Base-by-base conservation (phyloP, 495 filamentous ascomycete genomes). In the Beverwykella pulmonaria region DNA sequence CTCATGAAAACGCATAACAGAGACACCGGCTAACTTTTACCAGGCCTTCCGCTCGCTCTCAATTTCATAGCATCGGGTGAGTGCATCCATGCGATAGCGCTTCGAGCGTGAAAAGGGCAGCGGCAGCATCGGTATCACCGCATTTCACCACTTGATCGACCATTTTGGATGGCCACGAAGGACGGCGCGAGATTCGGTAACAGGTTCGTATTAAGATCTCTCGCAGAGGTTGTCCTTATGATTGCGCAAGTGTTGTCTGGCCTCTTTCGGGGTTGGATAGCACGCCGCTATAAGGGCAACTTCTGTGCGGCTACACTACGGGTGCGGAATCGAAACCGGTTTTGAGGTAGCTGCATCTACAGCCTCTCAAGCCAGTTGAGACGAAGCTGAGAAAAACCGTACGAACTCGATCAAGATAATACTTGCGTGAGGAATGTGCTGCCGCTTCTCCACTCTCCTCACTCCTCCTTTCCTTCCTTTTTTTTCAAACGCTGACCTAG, bases 341-440 rank as follows among this genome's bases (percentile, higher is more conserved):
- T 58, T 27, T 50, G 50, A 70, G 46, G 14, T 59, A 2, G 4
- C 25, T 48, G 10, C 19, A 19, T 39, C 19, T 36, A 6, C 9
- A 44, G 29, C 47, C 26, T 10, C 10, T 52, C 44, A 20, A 41
- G 46, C n/a, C 47, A 62, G 77, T 59, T 66, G 72, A 82, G 75
- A 84, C 76, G 85, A 90, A 84, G 89, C 89, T 92, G 89, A 92
- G 89, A 92, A 86, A 86, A 83, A 92, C 89, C 90, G 88, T 91
- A 79, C 88, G 84, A 83, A 92, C 90, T 91, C 90, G 90, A 92
- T 88, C 90, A 92, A 92, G 89, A 88, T 91, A 92, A 92, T 89
- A 86, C 90, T 92, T 92, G 89, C 89, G 90, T 91, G 90, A 84
- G 89, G 87, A 92, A 90, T 74, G 88, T 92, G 89, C 87, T 92